phyloP scores from a whole-genome alignment of 495 filamentous ascomycete genomes.

The Xylaria longipes region DNA sequence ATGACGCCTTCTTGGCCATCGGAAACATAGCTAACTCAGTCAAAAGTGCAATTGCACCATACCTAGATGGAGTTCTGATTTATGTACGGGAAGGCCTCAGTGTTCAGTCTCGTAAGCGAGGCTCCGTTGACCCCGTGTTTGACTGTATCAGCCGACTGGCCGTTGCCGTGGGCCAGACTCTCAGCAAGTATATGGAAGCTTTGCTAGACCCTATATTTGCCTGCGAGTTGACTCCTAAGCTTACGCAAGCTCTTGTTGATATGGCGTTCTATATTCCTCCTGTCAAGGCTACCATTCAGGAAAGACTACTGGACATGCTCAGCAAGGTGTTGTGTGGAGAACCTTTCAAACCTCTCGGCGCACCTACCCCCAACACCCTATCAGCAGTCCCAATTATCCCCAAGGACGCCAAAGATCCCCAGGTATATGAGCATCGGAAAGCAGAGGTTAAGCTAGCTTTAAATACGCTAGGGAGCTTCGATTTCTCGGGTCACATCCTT shows the following conservation, averaged over 20 bases:
- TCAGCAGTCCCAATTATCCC: conserved; percentile 79
- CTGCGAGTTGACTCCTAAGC: conserved; percentile 87
- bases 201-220: conserved; percentile 96
- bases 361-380: conserved; percentile 68
- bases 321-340: conserved; percentile 92
- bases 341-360: conserved; percentile 89
- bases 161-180: conserved; percentile 89
- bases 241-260: conserved; percentile 94
- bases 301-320: conserved; percentile 90
- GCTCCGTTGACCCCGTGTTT: conserved; percentile 88
- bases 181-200: conserved; percentile 98
- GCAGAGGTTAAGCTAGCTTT: conserved; percentile 89
- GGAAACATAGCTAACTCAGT: conserved; percentile 96
- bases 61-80: conserved; percentile 89
- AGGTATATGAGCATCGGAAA: conserved; percentile 75
- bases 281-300: conserved; percentile 89
- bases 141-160: conserved; percentile 97
- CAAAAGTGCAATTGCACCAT: conserved; percentile 89
- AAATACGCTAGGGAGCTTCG: conserved; percentile 93
- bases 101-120: conserved; percentile 76
- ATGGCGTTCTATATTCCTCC: conserved; percentile 99
- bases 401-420: conserved; percentile 82
- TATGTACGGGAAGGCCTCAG: conserved; percentile 90
- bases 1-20: conserved; percentile 91
- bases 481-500: conserved; percentile 89